Evolutionary conservation across 441 rosid species (phyloP).

Genomic region (Jatropha multifida): DNA sequence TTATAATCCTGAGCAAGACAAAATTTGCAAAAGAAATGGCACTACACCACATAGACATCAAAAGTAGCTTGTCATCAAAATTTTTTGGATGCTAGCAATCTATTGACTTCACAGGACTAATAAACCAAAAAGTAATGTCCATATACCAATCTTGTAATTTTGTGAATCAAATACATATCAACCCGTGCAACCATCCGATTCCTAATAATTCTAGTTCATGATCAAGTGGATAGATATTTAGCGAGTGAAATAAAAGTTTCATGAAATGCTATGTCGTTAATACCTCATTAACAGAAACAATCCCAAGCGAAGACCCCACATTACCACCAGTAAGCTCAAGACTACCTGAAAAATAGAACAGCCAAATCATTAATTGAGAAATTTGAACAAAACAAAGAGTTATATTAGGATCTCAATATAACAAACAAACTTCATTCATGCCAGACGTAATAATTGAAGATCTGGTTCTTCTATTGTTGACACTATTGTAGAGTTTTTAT

Average conservation of each 20-base stretch:
- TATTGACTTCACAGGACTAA: neutral
- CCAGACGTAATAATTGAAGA: neutral
- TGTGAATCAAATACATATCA: neutral
- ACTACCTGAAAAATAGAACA: constrained; percentile 48
- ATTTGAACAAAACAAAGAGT: neutral
- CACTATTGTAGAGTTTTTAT: neutral
- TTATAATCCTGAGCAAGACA: neutral
- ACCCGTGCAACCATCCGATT: neutral
- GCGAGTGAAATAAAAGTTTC: neutral
- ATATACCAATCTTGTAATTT: neutral
- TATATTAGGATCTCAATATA: constrained; percentile 7
- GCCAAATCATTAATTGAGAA: constrained; percentile 13
- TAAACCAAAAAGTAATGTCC: neutral
- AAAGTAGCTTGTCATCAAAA: neutral
- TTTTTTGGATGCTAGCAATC: neutral
- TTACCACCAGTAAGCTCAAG: constrained; percentile 59
- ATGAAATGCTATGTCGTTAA: constrained; percentile 4
- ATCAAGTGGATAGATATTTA: neutral
- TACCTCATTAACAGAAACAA: constrained; percentile 89
- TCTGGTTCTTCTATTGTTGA: neutral
- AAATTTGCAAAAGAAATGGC: neutral
- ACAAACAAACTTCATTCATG: neutral
- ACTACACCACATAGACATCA: neutral
- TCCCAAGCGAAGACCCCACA: constrained; percentile 89
- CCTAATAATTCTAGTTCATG: neutral